These are phyloP conservation scores for Nelumbo lutea DNA, from an alignment of 164 flowering plant species.

Conservation along the genomic window DNA sequence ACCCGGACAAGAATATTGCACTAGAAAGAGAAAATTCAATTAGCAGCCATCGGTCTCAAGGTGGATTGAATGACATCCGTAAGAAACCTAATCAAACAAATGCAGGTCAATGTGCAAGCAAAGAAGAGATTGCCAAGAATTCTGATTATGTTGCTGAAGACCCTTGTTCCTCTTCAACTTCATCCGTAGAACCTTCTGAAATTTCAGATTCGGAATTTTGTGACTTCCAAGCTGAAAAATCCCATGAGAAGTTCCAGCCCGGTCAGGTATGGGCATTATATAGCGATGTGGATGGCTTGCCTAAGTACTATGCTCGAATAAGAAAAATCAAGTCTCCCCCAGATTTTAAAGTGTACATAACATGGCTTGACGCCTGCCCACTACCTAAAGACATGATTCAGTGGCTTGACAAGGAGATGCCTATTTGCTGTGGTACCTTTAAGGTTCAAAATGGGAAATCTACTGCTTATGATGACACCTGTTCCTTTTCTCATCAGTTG, in stretches of 20 bases:
- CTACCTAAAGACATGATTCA: slow-evolving; percentile 17
- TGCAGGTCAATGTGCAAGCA: background rate
- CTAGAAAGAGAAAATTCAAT: background rate
- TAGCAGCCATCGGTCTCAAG: background rate
- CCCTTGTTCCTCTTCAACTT: slow-evolving; percentile 1
- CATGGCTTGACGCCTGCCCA: slow-evolving; percentile 34
- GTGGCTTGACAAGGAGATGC: slow-evolving; percentile 45
- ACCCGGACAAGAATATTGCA: background rate
- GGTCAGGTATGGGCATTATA: slow-evolving; percentile 80
- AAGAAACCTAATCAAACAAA: background rate
- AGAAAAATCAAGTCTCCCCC: slow-evolving; percentile 26
- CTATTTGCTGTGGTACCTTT: slow-evolving; percentile 53
- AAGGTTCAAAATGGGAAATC: slow-evolving; percentile 3
- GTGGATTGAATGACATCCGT: background rate
- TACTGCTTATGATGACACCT: slow-evolving; percentile 3
- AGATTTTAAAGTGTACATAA: slow-evolving; percentile 24
- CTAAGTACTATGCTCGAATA: slow-evolving; percentile 52
- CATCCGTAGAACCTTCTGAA: slow-evolving; percentile 14
- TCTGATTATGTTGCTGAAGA: background rate
- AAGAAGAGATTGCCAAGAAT: background rate
- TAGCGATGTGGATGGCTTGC: slow-evolving; percentile 52
- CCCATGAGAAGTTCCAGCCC: slow-evolving; percentile 34
- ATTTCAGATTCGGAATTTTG: slow-evolving; percentile 48
- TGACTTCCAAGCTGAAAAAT: slow-evolving; percentile 37
- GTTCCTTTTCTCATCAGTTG: slow-evolving; percentile 46